Conservation (phyloP, 129 eudicot species). For the Pseudognaphalium luteoalbum region DNA sequence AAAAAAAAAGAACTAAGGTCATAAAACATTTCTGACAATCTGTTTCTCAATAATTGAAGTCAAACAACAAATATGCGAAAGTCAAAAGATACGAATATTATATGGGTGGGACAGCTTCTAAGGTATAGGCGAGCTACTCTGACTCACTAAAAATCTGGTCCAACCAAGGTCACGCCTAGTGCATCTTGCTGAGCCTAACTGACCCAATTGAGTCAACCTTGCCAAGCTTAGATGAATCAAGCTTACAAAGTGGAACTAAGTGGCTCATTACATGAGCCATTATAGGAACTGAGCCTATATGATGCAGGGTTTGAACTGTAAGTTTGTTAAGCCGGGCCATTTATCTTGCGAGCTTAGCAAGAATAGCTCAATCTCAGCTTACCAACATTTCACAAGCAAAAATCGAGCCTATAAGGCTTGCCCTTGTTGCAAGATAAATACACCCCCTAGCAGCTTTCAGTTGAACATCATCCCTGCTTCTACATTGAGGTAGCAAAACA, state of each 20-base stretch:
- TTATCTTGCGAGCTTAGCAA: background rate
- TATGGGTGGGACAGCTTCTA: background rate
- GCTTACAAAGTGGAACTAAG: no score
- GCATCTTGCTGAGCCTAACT: background rate
- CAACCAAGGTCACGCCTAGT: constrained; percentile 5
- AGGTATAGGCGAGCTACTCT: background rate
- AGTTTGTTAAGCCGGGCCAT: background rate
- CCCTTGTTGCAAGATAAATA: background rate
- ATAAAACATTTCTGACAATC: background rate
- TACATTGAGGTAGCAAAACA: background rate
- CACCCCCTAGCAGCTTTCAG: background rate
- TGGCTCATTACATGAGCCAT: background rate
- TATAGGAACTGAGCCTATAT: background rate
- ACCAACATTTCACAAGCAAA: background rate
- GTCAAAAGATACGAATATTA: background rate
- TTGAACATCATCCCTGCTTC: background rate
- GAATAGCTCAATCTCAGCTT: background rate
- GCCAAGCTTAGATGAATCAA: background rate
- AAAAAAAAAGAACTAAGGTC: background rate
- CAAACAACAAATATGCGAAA: constrained; percentile 1
- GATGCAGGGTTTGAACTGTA: background rate
- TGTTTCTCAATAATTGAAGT: background rate
- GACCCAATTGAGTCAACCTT: background rate
- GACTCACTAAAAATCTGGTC: constrained; percentile 1
- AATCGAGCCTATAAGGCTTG: background rate